Percentiles rank a stretch among this genome's conserved stretches.
Evolutionary conservation across 2,329 filamentous ascomycete species (phyloP).

Genomic region (Scytalidium lignicola): DNA sequence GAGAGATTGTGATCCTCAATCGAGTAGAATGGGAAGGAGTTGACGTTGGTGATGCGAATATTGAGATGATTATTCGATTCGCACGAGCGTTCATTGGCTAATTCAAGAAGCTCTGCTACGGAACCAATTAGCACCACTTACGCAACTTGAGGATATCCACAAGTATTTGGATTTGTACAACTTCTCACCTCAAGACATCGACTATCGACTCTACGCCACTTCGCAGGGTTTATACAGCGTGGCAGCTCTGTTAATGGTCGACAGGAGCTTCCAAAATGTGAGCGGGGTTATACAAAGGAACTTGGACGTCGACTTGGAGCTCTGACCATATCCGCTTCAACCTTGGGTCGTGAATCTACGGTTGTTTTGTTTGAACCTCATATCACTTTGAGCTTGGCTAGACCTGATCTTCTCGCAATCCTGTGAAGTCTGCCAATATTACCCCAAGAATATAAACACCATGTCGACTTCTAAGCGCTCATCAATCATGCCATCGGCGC

Average conservation of each 20-base stretch:
- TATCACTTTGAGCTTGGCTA: not conserved
- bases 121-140: slow-evolving; percentile 28
- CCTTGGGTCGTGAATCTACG: not conserved
- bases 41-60: slow-evolving; percentile 18
- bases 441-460: not conserved
- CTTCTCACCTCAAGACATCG: too few relatives aligned
- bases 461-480: slow-evolving; percentile 30
- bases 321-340: slow-evolving; percentile 8
- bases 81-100: slow-evolving; percentile 12
- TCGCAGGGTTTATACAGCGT: too few relatives aligned
- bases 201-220: too few relatives aligned
- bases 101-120: slow-evolving; percentile 29
- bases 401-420: not conserved
- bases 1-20: slow-evolving; percentile 28
- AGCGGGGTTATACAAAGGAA: slow-evolving; percentile 15
- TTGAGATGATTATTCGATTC: slow-evolving; percentile 5
- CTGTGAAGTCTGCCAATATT: not conserved
- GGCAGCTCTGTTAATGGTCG: slow-evolving; percentile 9
- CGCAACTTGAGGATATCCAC: slow-evolving; percentile 1
- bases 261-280: slow-evolving; percentile 5
- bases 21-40: slow-evolving; percentile 18
- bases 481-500: slow-evolving; percentile 46
- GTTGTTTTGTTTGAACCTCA: not conserved
- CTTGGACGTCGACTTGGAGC: slow-evolving; percentile 35
- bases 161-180: too few relatives aligned